Percentiles rank a stretch among this genome's conserved stretches.
Conservation (phyloP, 1,139 yeast species). For the Blastobotrys apis region DNA sequence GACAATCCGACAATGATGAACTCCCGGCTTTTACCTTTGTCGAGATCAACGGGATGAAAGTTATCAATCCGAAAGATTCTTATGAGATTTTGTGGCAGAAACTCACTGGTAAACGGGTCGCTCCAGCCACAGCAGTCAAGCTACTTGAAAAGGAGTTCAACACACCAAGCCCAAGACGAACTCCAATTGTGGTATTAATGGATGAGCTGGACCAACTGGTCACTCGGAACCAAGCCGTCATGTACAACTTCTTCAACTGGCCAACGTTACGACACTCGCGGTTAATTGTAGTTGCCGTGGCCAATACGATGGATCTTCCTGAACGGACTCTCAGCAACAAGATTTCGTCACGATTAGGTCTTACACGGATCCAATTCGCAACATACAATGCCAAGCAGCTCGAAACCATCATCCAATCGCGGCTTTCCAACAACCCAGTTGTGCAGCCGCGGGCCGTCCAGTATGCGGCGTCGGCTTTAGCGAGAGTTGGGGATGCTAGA, state of each 20-base stretch:
- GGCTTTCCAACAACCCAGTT: conserved; percentile 52
- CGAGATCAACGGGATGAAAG: conserved; percentile 87
- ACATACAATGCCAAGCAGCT: conserved; percentile 84
- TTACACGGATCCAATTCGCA: conserved; percentile 78
- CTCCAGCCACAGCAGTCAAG: conserved; percentile 59
- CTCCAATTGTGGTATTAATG: conserved; percentile 70
- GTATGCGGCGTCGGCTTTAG: conserved; percentile 89
- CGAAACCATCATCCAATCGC: conserved; percentile 64
- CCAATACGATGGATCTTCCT: conserved; percentile 96
- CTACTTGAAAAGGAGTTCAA: conserved; percentile 52
- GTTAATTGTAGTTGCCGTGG: conserved; percentile 85
- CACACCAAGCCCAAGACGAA: conserved; percentile 36
- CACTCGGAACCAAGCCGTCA: conserved; percentile 76
- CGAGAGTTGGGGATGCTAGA: conserved; percentile 97
- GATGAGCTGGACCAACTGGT: conserved; percentile 94
- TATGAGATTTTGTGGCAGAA: conserved; percentile 81
- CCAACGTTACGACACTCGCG: conserved; percentile 79
- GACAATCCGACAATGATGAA: conserved; percentile 41
- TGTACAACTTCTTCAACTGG: conserved; percentile 98
- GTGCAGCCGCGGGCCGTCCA: conserved; percentile 76
- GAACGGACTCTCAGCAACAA: conserved; percentile 84
- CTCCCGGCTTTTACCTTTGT: conserved; percentile 61
- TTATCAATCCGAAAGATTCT: conserved; percentile 79
- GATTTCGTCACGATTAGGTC: conserved; percentile 85
- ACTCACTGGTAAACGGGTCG: conserved; percentile 53